Conservation (phyloP, 164 flowering plant genomes). For the Litsea cubeba region DNA sequence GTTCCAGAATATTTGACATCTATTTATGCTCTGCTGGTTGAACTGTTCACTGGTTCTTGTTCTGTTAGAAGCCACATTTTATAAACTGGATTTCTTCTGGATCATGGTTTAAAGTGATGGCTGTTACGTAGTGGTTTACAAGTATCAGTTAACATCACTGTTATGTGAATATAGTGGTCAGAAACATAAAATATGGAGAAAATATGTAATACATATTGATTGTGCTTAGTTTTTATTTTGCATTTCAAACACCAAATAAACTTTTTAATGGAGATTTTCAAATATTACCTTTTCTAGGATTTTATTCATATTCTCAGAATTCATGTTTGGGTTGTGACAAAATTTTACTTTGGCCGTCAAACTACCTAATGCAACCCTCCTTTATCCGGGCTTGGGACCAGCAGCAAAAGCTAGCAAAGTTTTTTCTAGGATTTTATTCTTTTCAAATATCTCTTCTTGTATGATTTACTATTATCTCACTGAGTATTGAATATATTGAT, state of each 20-base stretch:
- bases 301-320: no score
- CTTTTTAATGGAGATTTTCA: background rate
- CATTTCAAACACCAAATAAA: background rate
- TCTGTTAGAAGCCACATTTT: background rate
- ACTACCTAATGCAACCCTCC: no score
- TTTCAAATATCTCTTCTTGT: no score
- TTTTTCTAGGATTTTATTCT: no score
- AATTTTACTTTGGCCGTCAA: no score
- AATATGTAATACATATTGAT: background rate
- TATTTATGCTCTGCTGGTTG: background rate
- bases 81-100: background rate
- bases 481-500: no score
- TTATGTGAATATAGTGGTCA: background rate
- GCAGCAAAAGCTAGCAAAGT: no score
- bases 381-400: no score
- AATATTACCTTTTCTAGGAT: no score
- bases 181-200: background rate
- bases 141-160: background rate
- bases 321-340: no score
- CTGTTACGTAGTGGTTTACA: background rate
- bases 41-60: background rate
- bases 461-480: no score
- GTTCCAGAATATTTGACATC: background rate
- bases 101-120: no score
- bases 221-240: background rate